Percentiles rank a stretch among this genome's conserved stretches.
Evolutionary conservation across 2,329 filamentous ascomycete species (phyloP).

Genomic region (Hypoxylon sp.): DNA sequence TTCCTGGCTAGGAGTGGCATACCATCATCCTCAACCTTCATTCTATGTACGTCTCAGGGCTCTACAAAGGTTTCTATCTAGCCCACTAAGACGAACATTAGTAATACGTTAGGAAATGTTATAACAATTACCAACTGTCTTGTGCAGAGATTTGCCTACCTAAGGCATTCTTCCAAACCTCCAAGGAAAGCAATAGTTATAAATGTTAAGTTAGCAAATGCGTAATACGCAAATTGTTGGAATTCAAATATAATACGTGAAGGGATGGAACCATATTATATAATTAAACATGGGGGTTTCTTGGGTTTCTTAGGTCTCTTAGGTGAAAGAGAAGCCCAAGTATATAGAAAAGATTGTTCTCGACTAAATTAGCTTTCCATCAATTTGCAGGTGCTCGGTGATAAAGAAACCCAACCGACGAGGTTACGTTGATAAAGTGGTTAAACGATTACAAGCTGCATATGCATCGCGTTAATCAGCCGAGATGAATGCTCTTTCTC

Average conservation of each 20-base stretch:
- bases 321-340: background rate
- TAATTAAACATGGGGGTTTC: background rate
- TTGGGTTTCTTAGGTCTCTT: too few relatives aligned
- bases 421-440: conserved; percentile 7
- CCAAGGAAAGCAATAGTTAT: background rate
- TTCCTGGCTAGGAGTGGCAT: background rate
- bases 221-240: background rate
- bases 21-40: background rate
- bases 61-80: background rate
- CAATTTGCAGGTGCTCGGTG: background rate
- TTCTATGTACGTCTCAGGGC: background rate
- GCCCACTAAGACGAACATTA: background rate
- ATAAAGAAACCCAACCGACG: background rate
- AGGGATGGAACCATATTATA: conserved; percentile 12
- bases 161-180: background rate
- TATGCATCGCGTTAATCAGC: conserved; percentile 25
- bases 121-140: background rate
- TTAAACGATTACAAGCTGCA: conserved; percentile 20
- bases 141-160: background rate
- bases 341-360: background rate
- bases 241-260: background rate
- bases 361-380: background rate
- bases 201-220: too few relatives aligned
- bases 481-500: conserved; percentile 13
- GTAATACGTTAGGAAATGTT: background rate